Conservation (phyloP, 2,329 filamentous ascomycete genomes). For the Botrytis fragariae region DNA sequence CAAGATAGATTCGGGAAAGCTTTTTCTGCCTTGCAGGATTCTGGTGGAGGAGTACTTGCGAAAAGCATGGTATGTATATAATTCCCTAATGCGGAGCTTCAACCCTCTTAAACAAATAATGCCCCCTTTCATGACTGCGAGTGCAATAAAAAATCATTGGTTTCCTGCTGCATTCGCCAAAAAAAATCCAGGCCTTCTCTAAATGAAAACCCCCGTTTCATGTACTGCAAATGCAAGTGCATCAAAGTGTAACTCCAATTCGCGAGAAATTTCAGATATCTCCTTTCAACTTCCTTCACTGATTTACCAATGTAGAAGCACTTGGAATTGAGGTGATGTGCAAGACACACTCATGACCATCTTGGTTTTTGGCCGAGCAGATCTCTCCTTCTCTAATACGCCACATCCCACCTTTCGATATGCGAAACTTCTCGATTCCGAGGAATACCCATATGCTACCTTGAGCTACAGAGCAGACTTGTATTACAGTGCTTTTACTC, state of each 20-base stretch:
- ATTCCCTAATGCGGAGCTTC: neutral
- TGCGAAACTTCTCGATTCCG: conserved; percentile 22
- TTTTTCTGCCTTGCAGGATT: neutral
- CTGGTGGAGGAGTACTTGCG: neutral
- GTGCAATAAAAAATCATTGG: neutral
- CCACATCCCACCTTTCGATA: conserved; percentile 28
- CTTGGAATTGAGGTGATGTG: conserved; percentile 8
- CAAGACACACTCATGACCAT: neutral
- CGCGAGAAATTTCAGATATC: neutral
- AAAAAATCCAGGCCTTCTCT: neutral
- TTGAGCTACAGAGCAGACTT: conserved; percentile 27
- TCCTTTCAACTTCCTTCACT: conserved; percentile 60
- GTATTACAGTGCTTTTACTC: neutral
- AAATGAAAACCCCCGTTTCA: neutral
- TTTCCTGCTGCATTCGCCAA: neutral
- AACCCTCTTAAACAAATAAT: neutral
- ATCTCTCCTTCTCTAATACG: conserved; percentile 25
- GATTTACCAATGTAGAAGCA: conserved; percentile 62
- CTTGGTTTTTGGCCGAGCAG: conserved; percentile 21
- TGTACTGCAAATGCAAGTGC: neutral
- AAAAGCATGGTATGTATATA: neutral
- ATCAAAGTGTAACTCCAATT: neutral
- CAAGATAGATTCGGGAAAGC: neutral
- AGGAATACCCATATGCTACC: conserved; percentile 27
- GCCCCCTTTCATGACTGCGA: neutral